phyloP scores from a whole-genome alignment of 2,329 filamentous ascomycete genomes.

The Calonectria fujianensis region DNA sequence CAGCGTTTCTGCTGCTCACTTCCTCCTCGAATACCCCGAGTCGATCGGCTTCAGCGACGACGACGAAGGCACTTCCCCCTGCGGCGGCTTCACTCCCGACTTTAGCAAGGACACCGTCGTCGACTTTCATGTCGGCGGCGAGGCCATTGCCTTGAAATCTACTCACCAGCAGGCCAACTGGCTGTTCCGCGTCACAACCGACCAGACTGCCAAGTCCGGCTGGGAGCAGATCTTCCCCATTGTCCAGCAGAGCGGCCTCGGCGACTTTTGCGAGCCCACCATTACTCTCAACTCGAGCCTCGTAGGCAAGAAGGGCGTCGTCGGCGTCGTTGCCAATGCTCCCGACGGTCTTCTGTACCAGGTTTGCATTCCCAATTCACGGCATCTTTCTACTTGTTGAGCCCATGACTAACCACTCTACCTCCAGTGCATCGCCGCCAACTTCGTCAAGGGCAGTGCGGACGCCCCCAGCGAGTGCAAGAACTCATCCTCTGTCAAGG shows the following conservation, averaged over 20 bases:
- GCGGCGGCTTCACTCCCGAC: constrained; percentile 72
- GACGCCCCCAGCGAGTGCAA: constrained; percentile 58
- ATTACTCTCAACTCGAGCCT: constrained; percentile 70
- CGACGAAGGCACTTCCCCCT: constrained; percentile 67
- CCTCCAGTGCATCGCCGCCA: constrained; percentile 71
- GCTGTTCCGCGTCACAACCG: constrained; percentile 75
- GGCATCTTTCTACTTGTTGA: not conserved
- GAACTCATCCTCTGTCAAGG: constrained; percentile 60
- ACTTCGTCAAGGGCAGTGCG: constrained; percentile 70
- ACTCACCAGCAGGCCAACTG: constrained; percentile 73
- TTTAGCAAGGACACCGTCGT: constrained; percentile 69
- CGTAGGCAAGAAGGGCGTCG: constrained; percentile 72
- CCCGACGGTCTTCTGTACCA: constrained; percentile 75
- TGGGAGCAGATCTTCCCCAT: constrained; percentile 75
- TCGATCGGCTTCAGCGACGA: constrained; percentile 70
- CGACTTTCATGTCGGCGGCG: constrained; percentile 75
- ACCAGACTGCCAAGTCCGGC: constrained; percentile 66
- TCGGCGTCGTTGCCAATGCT: constrained; percentile 71
- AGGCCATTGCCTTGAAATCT: constrained; percentile 68
- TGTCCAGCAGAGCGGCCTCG: constrained; percentile 72
- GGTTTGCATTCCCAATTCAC: constrained; percentile 60
- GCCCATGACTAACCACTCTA: not conserved
- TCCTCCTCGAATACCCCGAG: constrained; percentile 69
- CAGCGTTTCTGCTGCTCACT: constrained; percentile 70
- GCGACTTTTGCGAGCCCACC: constrained; percentile 71